Evolutionary conservation across 2,329 filamentous ascomycete species (phyloP).

Genomic region (Ceratocystis eucalypticola): DNA sequence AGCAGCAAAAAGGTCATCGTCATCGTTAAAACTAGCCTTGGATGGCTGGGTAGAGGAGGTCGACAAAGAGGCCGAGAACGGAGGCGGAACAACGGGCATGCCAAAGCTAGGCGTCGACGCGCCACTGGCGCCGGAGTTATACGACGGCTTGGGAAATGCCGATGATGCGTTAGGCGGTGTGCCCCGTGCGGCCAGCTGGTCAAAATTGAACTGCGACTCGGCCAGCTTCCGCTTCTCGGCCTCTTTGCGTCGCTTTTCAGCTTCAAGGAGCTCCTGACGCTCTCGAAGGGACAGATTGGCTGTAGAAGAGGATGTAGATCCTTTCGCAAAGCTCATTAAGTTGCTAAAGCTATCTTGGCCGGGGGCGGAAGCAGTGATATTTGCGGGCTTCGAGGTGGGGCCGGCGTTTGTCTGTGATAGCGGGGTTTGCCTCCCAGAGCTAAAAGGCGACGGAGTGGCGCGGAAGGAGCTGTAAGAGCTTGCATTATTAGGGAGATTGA

Average conservation of each 20-base stretch:
- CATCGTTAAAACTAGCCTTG: conserved; percentile 27
- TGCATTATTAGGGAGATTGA: conserved; percentile 32
- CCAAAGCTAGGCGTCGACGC: conserved; percentile 8
- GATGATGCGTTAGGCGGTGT: conserved; percentile 34
- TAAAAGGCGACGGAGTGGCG: conserved; percentile 42
- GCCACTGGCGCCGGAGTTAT: conserved; percentile 21
- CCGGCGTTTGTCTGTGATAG: conserved; percentile 1
- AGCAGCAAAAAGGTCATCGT: conserved; percentile 53
- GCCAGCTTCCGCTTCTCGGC: conserved; percentile 57
- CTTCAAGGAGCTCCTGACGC: conserved; percentile 54
- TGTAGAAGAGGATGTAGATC: conserved; percentile 33
- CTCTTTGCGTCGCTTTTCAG: conserved; percentile 57
- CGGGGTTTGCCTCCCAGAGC: conserved; percentile 44
- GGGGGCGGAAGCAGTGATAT: conserved; percentile 31
- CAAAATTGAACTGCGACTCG: conserved; percentile 65
- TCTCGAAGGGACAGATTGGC: conserved; percentile 68
- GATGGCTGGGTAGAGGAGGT: background rate
- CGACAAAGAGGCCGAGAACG: background rate
- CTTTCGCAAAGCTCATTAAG: conserved; percentile 45
- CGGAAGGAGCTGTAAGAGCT: conserved; percentile 38
- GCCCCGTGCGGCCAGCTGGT: conserved; percentile 53
- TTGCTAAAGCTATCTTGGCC: conserved; percentile 62
- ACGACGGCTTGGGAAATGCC: conserved; percentile 1
- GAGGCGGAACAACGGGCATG: conserved; percentile 21
- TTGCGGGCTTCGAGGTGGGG: background rate